Evolutionary conservation across 176 grass and related monocot species (phyloP).

Genomic region (Musa troglodytarum): DNA sequence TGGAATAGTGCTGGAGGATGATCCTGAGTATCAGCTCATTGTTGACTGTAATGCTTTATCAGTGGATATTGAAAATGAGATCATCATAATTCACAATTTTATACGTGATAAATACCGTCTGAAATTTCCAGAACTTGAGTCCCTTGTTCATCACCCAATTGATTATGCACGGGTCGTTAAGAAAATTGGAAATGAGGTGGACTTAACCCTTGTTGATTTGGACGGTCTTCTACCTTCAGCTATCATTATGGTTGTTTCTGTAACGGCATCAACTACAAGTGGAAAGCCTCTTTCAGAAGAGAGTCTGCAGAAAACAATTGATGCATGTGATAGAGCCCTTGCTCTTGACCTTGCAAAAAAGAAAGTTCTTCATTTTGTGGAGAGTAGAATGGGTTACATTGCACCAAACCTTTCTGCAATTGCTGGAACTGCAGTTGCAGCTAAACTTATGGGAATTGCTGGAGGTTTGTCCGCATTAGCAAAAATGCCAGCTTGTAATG

Average conservation of each 20-base stretch:
- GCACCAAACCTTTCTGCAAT: constrained; percentile 86
- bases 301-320: constrained; percentile 57
- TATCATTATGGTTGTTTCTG: constrained; percentile 74
- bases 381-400: constrained; percentile 80
- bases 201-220: constrained; percentile 76
- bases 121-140: constrained; percentile 85
- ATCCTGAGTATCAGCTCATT: constrained; percentile 25
- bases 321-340: constrained; percentile 79
- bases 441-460: constrained; percentile 79
- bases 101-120: constrained; percentile 79
- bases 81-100: constrained; percentile 91
- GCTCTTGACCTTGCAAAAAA: constrained; percentile 74
- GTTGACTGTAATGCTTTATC: constrained; percentile 83
- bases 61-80: constrained; percentile 87
- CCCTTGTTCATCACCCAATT: constrained; percentile 84
- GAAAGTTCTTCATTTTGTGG: constrained; percentile 85
- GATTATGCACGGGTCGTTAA: constrained; percentile 89
- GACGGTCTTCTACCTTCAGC: constrained; percentile 88
- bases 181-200: constrained; percentile 87
- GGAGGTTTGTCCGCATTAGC: constrained; percentile 65
- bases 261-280: constrained; percentile 83
- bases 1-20: constrained; percentile 10
- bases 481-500: constrained; percentile 96
- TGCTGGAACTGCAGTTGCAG: constrained; percentile 68
- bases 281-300: constrained; percentile 73